Percentiles rank a stretch among this genome's conserved stretches.
Conservation (phyloP, 2,329 filamentous ascomycete species). For the Plectosphaerella cucumerina region DNA sequence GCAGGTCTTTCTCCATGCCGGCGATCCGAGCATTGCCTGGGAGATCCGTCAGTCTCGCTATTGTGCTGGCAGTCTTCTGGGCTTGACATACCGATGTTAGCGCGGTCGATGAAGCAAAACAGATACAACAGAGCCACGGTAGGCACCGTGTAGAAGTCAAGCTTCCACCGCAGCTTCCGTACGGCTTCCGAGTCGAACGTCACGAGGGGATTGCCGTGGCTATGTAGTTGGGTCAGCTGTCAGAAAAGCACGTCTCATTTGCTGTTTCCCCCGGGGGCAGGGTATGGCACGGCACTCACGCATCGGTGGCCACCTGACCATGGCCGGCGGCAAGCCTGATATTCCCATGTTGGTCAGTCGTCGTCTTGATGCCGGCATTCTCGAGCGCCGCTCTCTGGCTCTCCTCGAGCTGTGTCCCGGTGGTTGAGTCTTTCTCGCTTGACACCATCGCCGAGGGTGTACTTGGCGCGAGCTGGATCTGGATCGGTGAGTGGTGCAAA, state of each 20-base stretch:
- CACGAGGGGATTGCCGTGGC: slow-evolving; percentile 45
- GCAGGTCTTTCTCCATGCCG: slow-evolving; percentile 59
- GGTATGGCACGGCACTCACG: slow-evolving; percentile 20
- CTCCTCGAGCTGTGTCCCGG: slow-evolving; percentile 6
- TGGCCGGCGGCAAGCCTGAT: slow-evolving; percentile 30
- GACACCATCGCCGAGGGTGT: slow-evolving; percentile 4
- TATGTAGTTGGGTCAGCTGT: slow-evolving; percentile 11
- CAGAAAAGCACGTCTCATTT: neutral
- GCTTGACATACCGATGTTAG: slow-evolving; percentile 57
- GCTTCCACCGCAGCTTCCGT: slow-evolving; percentile 54
- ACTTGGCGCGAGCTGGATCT: too few species aligned
- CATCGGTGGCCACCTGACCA: slow-evolving; percentile 42
- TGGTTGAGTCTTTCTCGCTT: slow-evolving; percentile 5
- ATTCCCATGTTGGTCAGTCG: slow-evolving; percentile 3
- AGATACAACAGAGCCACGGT: slow-evolving; percentile 64
- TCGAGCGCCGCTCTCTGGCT: slow-evolving; percentile 1
- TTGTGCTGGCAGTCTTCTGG: neutral
- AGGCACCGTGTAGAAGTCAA: slow-evolving; percentile 62
- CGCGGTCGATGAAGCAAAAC: slow-evolving; percentile 72
- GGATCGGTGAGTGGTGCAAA: too few species aligned
- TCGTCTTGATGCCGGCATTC: slow-evolving; percentile 8
- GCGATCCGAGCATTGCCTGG: slow-evolving; percentile 65
- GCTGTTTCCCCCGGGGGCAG: neutral
- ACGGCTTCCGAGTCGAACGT: slow-evolving; percentile 56
- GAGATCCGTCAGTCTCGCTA: too few species aligned